Conservation (phyloP, 768 basidiomycete species). For the Strobilomyces dryophilus region DNA sequence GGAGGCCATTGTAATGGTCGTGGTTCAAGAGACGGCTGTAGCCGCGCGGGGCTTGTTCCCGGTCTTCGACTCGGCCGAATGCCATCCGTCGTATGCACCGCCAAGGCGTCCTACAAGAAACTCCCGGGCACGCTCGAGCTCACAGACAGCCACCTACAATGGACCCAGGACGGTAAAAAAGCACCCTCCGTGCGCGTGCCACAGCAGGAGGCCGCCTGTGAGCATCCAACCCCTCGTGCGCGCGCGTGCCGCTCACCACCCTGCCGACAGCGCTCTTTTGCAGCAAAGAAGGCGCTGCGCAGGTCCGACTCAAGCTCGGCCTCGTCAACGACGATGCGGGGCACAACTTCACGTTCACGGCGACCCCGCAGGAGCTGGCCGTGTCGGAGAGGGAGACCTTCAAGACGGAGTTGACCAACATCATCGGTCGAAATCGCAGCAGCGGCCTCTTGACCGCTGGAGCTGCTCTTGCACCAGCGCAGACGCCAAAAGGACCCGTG, state of each 20-base stretch:
- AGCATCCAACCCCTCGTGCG: no score
- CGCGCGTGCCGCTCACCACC: no score
- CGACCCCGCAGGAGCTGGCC: conserved; percentile 17
- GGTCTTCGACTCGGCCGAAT: no score
- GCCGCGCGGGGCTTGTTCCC: no score
- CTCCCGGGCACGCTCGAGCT: conserved; percentile 69
- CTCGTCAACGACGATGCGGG: conserved; percentile 69
- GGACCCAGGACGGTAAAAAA: conserved; percentile 72
- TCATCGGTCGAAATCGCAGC: no score
- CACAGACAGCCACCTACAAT: conserved; percentile 70
- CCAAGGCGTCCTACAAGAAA: conserved; percentile 86
- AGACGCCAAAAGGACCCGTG: conserved; percentile 32
- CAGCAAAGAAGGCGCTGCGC: conserved; percentile 78
- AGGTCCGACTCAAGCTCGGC: no score
- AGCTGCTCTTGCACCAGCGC: conserved; percentile 17
- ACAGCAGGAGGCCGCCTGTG: conserved; percentile 57
- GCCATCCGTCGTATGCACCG: conserved; percentile 34
- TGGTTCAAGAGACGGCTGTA: not conserved
- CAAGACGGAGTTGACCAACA: no score
- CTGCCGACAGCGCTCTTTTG: conserved; percentile 65
- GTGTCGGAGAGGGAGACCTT: no score
- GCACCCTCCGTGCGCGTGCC: conserved; percentile 61
- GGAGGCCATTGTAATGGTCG: no score
- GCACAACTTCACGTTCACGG: conserved; percentile 79
- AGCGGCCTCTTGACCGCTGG: conserved; percentile 25